These are phyloP conservation scores for Diatrype stigma DNA, from an alignment of 2,329 filamentous ascomycete genomes.

Conservation along the genomic window DNA sequence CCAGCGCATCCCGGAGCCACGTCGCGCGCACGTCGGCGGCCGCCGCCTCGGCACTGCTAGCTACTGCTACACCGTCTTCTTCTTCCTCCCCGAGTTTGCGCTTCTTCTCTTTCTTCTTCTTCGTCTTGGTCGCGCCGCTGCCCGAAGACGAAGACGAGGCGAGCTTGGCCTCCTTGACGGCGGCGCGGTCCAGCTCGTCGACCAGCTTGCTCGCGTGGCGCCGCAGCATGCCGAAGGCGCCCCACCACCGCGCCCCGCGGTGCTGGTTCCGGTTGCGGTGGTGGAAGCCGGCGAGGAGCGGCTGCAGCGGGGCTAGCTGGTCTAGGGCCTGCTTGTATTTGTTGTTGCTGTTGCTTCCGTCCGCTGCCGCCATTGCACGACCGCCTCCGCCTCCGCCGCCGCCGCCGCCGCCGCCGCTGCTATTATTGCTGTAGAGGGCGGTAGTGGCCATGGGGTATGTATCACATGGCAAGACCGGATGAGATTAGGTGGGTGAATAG, in stretches of 20 bases:
- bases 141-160: too few relatives aligned
- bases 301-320: conserved; percentile 20
- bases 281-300: conserved; percentile 67
- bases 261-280: conserved; percentile 93
- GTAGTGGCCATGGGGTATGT: too few relatives aligned
- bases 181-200: conserved; percentile 27
- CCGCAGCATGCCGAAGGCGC: conserved; percentile 65
- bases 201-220: conserved; percentile 58
- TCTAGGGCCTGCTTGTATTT: conserved; percentile 19
- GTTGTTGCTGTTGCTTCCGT: neutral
- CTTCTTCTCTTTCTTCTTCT: conserved; percentile 27
- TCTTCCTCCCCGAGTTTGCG: conserved; percentile 27
- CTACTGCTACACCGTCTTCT: too few relatives aligned
- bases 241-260: conserved; percentile 75
- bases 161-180: conserved; percentile 8
- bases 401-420: neutral
- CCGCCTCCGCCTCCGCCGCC: neutral
- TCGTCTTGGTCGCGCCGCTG: conserved; percentile 4
- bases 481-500: too few relatives aligned
- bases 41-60: conserved; percentile 1
- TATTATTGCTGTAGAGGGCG: neutral
- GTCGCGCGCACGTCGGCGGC: conserved; percentile 22
- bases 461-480: too few relatives aligned
- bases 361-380: too few relatives aligned
- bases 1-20: conserved; percentile 37